phyloP scores from a whole-genome alignment of 2,329 filamentous ascomycete genomes.

The Xylariaceae sp. region DNA sequence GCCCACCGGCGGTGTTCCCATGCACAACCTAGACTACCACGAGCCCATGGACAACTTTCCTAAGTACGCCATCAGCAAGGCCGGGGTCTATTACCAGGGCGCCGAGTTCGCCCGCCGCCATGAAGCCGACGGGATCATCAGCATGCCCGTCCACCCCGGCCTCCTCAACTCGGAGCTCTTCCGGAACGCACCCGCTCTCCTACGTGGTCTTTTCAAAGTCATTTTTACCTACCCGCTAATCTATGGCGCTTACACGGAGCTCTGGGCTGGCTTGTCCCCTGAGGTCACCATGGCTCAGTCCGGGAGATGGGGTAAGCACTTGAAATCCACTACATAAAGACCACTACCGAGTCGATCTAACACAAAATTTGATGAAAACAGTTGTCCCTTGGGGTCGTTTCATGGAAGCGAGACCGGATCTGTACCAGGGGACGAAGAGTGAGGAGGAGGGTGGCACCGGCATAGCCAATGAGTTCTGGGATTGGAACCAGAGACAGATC shows the following conservation, averaged over 20 bases:
- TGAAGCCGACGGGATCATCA: conserved; percentile 21
- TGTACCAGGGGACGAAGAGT: conserved; percentile 22
- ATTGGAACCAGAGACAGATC: conserved; percentile 33
- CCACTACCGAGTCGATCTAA: too few relatives aligned
- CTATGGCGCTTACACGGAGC: conserved; percentile 39
- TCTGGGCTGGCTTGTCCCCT: conserved; percentile 38
- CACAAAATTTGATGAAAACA: too few relatives aligned
- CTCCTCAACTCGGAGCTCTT: conserved; percentile 31
- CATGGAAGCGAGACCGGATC: conserved; percentile 21
- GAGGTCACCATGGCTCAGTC: conserved; percentile 32
- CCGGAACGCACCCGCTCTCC: conserved; percentile 19
- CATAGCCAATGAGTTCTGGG: conserved; percentile 30
- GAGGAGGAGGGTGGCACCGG: conserved; percentile 31
- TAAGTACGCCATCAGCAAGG: conserved; percentile 17
- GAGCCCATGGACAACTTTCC: conserved; percentile 6
- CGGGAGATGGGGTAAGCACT: too few relatives aligned
- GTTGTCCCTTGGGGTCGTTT: conserved; percentile 33
- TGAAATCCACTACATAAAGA: too few relatives aligned
- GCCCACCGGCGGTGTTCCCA: conserved; percentile 10
- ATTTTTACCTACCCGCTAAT: conserved; percentile 17
- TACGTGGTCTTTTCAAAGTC: conserved; percentile 14
- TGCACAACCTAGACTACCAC: conserved; percentile 12
- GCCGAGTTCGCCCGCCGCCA: conserved; percentile 10
- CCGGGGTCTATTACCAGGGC: background rate
- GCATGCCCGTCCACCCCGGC: conserved; percentile 31